These are phyloP conservation scores for Ophiostoma pallidulum DNA, from an alignment of 2,329 filamentous ascomycete species.

Conservation along the genomic window DNA sequence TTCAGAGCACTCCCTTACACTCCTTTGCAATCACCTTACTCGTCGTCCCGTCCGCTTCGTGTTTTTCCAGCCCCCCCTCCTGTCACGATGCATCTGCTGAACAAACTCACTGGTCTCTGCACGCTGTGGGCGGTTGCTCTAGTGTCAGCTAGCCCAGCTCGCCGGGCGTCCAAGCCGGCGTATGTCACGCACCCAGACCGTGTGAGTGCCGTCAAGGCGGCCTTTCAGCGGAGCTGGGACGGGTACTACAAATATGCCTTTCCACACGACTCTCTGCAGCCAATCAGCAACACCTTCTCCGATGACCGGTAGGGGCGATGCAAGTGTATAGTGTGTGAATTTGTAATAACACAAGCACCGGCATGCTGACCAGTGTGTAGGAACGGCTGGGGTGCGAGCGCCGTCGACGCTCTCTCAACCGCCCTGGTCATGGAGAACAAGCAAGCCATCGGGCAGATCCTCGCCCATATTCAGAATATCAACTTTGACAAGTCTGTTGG, in stretches of 20 bases:
- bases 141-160: conserved; percentile 7
- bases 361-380: conserved; percentile 35
- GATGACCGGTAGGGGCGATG: conserved; percentile 59
- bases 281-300: conserved; percentile 52
- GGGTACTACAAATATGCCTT: conserved; percentile 68
- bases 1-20: too few relatives aligned
- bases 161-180: conserved; percentile 5
- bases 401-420: conserved; percentile 71
- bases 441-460: conserved; percentile 58
- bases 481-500: conserved; percentile 56
- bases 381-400: conserved; percentile 77
- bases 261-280: conserved; percentile 65
- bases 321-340: too few relatives aligned
- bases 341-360: too few relatives aligned
- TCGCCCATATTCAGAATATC: conserved; percentile 60
- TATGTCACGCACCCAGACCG: conserved; percentile 30
- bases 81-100: conserved; percentile 9
- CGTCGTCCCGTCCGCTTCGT: too few relatives aligned
- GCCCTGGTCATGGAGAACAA: conserved; percentile 66
- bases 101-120: conserved; percentile 1
- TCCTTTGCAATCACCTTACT: too few relatives aligned
- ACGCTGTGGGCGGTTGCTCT: conserved; percentile 8
- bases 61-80: not conserved
- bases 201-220: conserved; percentile 54
- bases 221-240: conserved; percentile 62